A percentile compares a stretch with the other conserved stretches of the same genome.
Evolutionary conservation across 2,329 filamentous ascomycete genomes (phyloP).

Genomic region (Apiospora hydei): DNA sequence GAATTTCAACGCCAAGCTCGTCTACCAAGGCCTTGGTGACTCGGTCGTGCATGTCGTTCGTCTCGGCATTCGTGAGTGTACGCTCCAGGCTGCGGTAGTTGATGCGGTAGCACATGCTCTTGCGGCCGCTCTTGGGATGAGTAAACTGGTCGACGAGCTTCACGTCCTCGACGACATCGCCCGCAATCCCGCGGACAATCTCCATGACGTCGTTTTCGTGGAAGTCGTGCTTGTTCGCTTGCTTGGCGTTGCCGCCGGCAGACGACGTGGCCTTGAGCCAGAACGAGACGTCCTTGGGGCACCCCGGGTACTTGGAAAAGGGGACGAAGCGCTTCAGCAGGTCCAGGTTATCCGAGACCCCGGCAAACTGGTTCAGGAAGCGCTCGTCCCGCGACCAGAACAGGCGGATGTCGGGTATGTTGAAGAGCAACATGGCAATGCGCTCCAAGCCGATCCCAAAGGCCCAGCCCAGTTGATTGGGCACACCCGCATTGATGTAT

Average conservation of each 20-base stretch:
- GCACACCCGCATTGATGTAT: slow-evolving; percentile 77
- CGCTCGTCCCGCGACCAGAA: slow-evolving; percentile 91
- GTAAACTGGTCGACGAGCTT: slow-evolving; percentile 83
- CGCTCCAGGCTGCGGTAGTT: slow-evolving; percentile 93
- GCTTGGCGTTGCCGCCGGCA: slow-evolving; percentile 53
- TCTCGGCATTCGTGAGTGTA: slow-evolving; percentile 85
- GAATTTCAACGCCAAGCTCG: slow-evolving; percentile 80
- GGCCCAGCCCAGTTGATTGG: slow-evolving; percentile 85
- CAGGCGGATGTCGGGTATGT: slow-evolving; percentile 93
- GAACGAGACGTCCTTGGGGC: slow-evolving; percentile 92
- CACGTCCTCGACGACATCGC: slow-evolving; percentile 89
- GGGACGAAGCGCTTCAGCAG: slow-evolving; percentile 73
- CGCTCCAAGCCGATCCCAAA: slow-evolving; percentile 94
- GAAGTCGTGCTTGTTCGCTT: slow-evolving; percentile 59
- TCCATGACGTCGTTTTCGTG: slow-evolving; percentile 99
- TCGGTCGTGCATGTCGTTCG: slow-evolving; percentile 75
- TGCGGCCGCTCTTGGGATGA: slow-evolving; percentile 83
- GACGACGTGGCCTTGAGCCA: slow-evolving; percentile 70
- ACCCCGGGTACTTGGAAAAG: slow-evolving; percentile 91
- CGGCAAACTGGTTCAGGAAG: slow-evolving; percentile 85
- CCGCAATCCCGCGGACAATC: slow-evolving; percentile 81
- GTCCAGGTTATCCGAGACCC: slow-evolving; percentile 59
- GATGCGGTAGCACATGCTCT: slow-evolving; percentile 90
- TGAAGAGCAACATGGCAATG: slow-evolving; percentile 96
- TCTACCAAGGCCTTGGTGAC: slow-evolving; percentile 71